A percentile compares a stretch with the other conserved stretches of the same genome.
These are phyloP conservation scores for Termitomyces sp. DNA, from an alignment of 768 basidiomycete genomes.

Conservation along the genomic window DNA sequence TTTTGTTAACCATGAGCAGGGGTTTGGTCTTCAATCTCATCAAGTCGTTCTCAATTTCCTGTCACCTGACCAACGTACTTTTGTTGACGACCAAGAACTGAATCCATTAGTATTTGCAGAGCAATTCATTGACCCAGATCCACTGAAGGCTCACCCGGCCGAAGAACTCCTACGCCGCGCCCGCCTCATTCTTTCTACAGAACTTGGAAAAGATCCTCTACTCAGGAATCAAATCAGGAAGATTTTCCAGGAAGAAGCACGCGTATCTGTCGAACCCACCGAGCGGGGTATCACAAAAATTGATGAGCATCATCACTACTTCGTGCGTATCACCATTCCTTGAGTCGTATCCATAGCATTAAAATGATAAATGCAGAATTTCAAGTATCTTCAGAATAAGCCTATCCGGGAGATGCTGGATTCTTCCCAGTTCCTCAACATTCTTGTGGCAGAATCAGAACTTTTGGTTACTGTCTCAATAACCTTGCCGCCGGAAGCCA, in stretches of 20 bases:
- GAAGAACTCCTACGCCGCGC: slow-evolving; percentile 71
- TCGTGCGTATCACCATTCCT: slow-evolving; percentile 34
- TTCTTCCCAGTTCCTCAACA: slow-evolving; percentile 80
- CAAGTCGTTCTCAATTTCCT: slow-evolving; percentile 85
- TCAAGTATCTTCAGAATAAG: slow-evolving; percentile 90
- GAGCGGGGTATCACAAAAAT: slow-evolving; percentile 80
- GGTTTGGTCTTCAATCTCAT: slow-evolving; percentile 77
- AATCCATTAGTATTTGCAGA: slow-evolving; percentile 80
- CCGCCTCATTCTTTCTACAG: slow-evolving; percentile 80
- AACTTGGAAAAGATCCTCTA: slow-evolving; percentile 89
- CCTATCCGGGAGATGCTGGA: slow-evolving; percentile 64
- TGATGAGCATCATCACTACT: slow-evolving; percentile 67
- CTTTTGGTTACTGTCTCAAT: slow-evolving; percentile 77
- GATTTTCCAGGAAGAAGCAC: slow-evolving; percentile 67
- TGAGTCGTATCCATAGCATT: not conserved
- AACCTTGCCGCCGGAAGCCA: slow-evolving; percentile 53
- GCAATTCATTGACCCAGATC: slow-evolving; percentile 73
- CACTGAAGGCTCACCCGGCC: slow-evolving; percentile 45
- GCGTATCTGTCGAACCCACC: slow-evolving; percentile 78
- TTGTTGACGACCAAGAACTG: slow-evolving; percentile 77
- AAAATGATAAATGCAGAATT: slow-evolving; percentile 49
- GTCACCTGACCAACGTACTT: slow-evolving; percentile 47
- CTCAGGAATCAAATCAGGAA: slow-evolving; percentile 75
- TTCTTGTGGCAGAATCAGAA: slow-evolving; percentile 87
- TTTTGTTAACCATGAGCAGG: slow-evolving; percentile 35